Percentiles rank a stretch among this genome's conserved stretches.
phyloP scores from a whole-genome alignment of 106 monocot genomes.

The Dioscorea dumetorum region DNA sequence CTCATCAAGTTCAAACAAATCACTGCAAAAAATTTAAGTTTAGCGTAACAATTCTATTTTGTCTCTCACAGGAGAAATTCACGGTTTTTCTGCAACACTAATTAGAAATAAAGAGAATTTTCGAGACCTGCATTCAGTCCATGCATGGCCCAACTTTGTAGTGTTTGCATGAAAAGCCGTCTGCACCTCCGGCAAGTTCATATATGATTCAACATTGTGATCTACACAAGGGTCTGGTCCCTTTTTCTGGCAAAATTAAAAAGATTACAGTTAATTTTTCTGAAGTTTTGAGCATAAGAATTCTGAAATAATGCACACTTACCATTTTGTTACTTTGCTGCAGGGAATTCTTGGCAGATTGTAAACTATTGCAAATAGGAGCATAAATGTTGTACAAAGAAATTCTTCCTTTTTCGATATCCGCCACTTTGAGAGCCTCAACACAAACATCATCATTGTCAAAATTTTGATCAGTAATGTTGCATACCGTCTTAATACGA shows the following conservation, averaged over 20 bases:
- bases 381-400: conserved; percentile 25
- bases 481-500: not conserved
- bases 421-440: not conserved
- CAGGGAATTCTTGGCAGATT: not conserved
- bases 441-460: not conserved
- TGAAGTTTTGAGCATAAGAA: not conserved
- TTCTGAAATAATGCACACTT: not conserved
- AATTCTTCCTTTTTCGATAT: conserved; percentile 3
- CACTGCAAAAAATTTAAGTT: too few relatives aligned
- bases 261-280: not conserved
- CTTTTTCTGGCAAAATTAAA: not conserved
- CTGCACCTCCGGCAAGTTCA: conserved; percentile 21
- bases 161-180: conserved; percentile 24
- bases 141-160: conserved; percentile 13
- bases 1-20: too few relatives aligned
- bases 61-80: too few relatives aligned
- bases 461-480: conserved; percentile 5
- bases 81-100: too few relatives aligned
- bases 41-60: too few relatives aligned
- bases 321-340: not conserved
- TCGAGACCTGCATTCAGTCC: conserved; percentile 10
- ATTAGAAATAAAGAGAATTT: too few relatives aligned
- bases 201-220: conserved; percentile 1
- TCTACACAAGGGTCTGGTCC: conserved; percentile 14
- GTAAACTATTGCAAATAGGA: not conserved